A percentile compares a stretch with the other conserved stretches of the same genome.
These are phyloP conservation scores for Kregervanrija delftensis DNA, from an alignment of 805 yeast genomes.

Conservation along the genomic window DNA sequence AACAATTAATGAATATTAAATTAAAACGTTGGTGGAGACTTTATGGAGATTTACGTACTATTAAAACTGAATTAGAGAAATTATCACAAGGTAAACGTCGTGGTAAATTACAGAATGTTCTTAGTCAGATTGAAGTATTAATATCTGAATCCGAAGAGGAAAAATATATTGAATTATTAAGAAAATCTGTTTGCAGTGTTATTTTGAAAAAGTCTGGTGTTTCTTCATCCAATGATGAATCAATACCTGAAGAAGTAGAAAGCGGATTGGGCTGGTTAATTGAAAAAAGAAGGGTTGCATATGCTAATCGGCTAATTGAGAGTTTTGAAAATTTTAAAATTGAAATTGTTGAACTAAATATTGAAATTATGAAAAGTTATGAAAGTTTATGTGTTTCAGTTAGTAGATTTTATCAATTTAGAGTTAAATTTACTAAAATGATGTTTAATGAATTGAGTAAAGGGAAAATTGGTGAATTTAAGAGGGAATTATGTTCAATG, in stretches of 20 bases:
- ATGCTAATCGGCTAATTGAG: constrained; percentile 35
- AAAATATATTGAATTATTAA: background rate
- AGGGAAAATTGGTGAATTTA: constrained; percentile 19
- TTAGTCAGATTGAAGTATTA: constrained; percentile 7
- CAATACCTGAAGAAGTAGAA: background rate
- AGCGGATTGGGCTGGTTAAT: constrained; percentile 25
- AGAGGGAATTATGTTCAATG: constrained; percentile 16
- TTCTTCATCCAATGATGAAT: background rate
- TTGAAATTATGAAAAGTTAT: constrained; percentile 45
- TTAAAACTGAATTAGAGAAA: constrained; percentile 25
- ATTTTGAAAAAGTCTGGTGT: constrained; percentile 3
- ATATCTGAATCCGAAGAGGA: constrained; percentile 1
- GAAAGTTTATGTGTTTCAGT: constrained; percentile 59
- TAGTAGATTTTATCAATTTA: constrained; percentile 49
- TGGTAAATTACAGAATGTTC: constrained; percentile 1
- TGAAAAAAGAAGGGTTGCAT: constrained; percentile 45
- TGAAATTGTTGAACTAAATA: constrained; percentile 36
- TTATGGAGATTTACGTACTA: constrained; percentile 33
- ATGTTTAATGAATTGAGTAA: constrained; percentile 30
- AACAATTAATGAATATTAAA: constrained; percentile 26
- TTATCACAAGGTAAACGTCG: background rate
- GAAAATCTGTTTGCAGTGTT: constrained; percentile 1
- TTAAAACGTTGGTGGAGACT: constrained; percentile 39
- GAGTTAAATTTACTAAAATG: constrained; percentile 33
- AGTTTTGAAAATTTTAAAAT: constrained; percentile 35